Base-by-base conservation (phyloP, 2,329 filamentous ascomycete genomes). In the Ophiostoma novo-ulmi region DNA sequence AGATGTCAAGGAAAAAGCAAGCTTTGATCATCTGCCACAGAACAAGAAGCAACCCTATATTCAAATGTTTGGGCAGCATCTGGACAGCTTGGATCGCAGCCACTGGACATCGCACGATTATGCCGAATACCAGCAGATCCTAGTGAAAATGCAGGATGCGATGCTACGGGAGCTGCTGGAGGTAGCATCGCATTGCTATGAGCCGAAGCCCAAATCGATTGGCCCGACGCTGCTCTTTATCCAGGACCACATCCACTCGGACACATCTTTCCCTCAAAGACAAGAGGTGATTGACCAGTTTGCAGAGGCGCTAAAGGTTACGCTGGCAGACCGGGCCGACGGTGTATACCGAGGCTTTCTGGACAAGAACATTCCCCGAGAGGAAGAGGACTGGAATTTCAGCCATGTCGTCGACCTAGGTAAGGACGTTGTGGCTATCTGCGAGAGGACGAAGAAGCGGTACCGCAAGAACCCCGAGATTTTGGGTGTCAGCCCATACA, bases 381-480 rank as follows among this genome's bases (percentile, higher is more conserved):
- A 90, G 70, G 89, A 92, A 75, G 88, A 93, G 74, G 86, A 92
- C 68, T 97, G 95, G 94, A 88, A 97, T 75, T 94, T 97, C 78
- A 91, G 87, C 73, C 92, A 98, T 79, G 90, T 98, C 71, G 93
- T 97, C 72, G 88, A 94, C 77, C 86, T 99, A 35, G 93, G 94
- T 20, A 92, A 95, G 77, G 88, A 89, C 0, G 92, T 98, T 5
- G 89, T 93, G 67, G 93, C 92, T 74, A 84, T 97, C 41, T 92
- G 91, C 73, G 90, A 97, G 76, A 92, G 90, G 77, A 96, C 97
- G 69, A 90, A 93, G 79, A 98, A 98, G 81, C 88, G 94, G 67
- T 99, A 97, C 80, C 88, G 88, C 75, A 94, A 91, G 76, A 95
- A 91, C 71, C 92, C 92, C 0, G 90, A 93, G 73, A 91, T 98